Evolutionary conservation across 2,329 filamentous ascomycete species (phyloP), one percentile per base, ranked within the genome.

Genomic region (Colletotrichum coccodes): DNA sequence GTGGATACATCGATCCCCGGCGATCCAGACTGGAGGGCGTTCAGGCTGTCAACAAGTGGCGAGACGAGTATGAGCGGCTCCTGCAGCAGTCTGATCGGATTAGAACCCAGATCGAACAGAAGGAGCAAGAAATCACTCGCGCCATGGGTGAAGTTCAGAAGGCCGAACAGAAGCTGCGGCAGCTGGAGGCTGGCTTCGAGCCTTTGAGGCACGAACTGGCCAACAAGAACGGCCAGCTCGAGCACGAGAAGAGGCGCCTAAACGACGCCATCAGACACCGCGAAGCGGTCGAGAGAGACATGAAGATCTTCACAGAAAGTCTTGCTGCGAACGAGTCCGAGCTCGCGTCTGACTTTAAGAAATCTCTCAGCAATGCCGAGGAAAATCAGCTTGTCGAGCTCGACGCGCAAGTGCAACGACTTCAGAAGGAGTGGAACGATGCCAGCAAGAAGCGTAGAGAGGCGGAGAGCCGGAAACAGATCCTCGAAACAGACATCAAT

Each of bases 1-100:
- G 96, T 84, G 96, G 96, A 74, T 99, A 92, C 77, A 92, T 97
- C 71, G 96, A 99, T 76, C 89, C 92, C 12, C 89, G 92, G 38
- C 92, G 91, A 73, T 98, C 95, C 1, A 91, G 95, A 26, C 86
- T 98, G n/a, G 92, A 95, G 74, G 94, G 92, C 32, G 92, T 97
- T 34, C 91, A 91, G 68, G 86, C 89, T 6, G 89, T 95, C 36
- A 89, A 90, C 63, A 91, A 90, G 74, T 94, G 92, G 85, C 90
- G 94, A 40, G 87, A 90, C 58, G 90, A 94, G 75, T 92, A 89
- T 72, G 94, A 97, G 54, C 81, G 84, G 11, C 86, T 94, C 61
- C 84, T 88, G 65, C 84, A 83, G 16, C 88, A 92, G 62, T 88
- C 90, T 46, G 82, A 83, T 6, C 89, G 92, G 60, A 91, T 97